Base-by-base conservation (phyloP, 352 stramenopile species). In the Thraustotheca clavata region DNA sequence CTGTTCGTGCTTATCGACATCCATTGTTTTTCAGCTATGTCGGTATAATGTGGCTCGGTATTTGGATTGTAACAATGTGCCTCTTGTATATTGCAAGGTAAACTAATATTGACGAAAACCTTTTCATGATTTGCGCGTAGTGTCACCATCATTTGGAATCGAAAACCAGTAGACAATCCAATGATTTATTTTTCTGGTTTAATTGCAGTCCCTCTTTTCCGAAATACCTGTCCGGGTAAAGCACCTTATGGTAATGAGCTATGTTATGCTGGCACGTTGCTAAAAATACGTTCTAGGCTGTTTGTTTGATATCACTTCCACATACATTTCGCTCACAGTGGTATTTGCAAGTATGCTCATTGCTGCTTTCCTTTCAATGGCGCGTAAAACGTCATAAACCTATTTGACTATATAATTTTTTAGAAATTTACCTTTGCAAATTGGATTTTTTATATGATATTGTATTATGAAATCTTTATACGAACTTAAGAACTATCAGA, bases 201-300 rank as follows among this genome's bases (percentile, higher is more conserved):
- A 12, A 52, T 65, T 36, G 57, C 39, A 14, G 57, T 65, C 9
- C 57, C 57, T 1, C 52, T 49, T 18, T 50, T 65, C 16, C 57
- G 57, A 40, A 65, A 65, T 46, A 65, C 38, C 22, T 24, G 29
- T 18, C 57, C 57, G 18, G 57, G 57, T n/a, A 9, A 16, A 18
- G 40, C 57, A 6, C 57, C 57, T 8, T 65, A 65, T 22, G 57
- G 55, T 62, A 54, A 32, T 0, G 49, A 26, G 24, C 20, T 52
- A 52, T n/a, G 16, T 20, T n/a, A 52, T n/a, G n/a, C n/a, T n/a
- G n/a, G n/a, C n/a, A n/a, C n/a, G n/a, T n/a, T n/a, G n/a, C n/a
- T n/a, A n/a, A n/a, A n/a, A n/a, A n/a, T n/a, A n/a, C n/a, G n/a
- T 14, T 35, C 8, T 60, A 60, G 50, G 50, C 7, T 35, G 26